Conservation (phyloP, 1,284 basidiomycete species). For the Naganishia cerealis region DNA sequence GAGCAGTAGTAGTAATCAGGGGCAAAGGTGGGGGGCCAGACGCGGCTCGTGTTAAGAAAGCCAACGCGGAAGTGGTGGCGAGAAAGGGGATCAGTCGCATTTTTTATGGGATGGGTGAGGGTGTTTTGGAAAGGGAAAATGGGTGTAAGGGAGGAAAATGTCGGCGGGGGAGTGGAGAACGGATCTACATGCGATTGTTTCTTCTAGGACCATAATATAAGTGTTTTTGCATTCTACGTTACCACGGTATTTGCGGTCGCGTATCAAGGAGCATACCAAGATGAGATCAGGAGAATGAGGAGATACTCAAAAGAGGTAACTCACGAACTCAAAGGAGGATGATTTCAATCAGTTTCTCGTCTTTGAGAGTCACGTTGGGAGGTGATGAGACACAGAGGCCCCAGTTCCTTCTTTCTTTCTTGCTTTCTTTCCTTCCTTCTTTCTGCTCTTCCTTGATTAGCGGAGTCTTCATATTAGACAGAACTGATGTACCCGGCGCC, state of each 20-base stretch:
- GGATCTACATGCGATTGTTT: background rate
- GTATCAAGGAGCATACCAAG: too few species aligned
- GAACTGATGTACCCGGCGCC: too few species aligned
- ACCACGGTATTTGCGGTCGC: too few species aligned
- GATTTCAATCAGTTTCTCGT: too few species aligned
- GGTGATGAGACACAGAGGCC: too few species aligned
- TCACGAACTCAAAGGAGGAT: background rate
- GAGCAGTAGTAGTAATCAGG: background rate
- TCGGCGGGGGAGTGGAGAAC: background rate
- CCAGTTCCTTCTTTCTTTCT: too few species aligned
- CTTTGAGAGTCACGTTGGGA: too few species aligned
- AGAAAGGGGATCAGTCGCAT: conserved; percentile 10
- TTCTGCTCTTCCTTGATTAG: too few species aligned
- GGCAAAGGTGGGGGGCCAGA: background rate
- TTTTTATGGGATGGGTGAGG: background rate
- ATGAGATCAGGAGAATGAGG: background rate
- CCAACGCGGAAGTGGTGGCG: conserved; percentile 1
- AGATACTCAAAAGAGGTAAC: background rate
- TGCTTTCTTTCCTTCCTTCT: too few species aligned
- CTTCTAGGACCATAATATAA: background rate
- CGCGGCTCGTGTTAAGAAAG: background rate
- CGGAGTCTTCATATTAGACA: too few species aligned
- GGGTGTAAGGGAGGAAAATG: background rate
- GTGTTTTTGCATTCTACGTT: too few species aligned
- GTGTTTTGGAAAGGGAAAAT: background rate